Evolutionary conservation across 2,329 filamentous ascomycete species (phyloP).

Genomic region (Colletotrichum tamarilloi): DNA sequence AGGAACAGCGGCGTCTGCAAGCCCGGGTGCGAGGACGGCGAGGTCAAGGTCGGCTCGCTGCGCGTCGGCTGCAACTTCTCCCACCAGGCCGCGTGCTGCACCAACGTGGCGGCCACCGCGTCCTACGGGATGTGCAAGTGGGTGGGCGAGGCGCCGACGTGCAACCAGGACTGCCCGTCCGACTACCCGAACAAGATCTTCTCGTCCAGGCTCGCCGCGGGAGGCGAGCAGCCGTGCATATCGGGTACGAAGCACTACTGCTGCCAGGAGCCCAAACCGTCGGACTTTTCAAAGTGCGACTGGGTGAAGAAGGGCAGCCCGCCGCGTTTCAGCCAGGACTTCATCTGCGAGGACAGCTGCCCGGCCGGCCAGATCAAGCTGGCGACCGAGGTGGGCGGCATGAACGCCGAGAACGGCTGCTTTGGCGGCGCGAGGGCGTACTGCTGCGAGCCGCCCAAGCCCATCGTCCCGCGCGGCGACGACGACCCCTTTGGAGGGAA

Average conservation of each 20-base stretch:
- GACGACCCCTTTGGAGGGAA: constrained; percentile 15
- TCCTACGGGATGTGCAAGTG: not conserved
- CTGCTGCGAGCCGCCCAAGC: not conserved
- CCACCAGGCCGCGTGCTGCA: not conserved
- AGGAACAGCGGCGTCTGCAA: no score
- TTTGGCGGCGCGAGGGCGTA: not conserved
- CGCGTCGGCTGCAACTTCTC: not conserved
- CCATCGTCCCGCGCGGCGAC: not conserved
- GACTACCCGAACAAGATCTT: no score
- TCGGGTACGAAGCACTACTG: no score
- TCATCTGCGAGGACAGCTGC: not conserved
- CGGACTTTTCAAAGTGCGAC: no score
- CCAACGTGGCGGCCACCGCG: not conserved
- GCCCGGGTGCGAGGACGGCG: not conserved
- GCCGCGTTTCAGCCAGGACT: not conserved
- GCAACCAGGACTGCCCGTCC: no score
- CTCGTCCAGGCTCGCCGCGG: no score
- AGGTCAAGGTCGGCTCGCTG: not conserved
- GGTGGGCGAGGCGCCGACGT: not conserved
- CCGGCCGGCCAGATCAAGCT: not conserved
- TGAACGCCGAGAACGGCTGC: not conserved
- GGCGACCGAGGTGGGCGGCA: not conserved
- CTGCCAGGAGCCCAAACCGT: no score
- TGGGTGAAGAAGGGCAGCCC: not conserved
- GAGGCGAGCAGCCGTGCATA: no score